phyloP scores from a whole-genome alignment of 768 basidiomycete genomes.

The Auricularia sp. region DNA sequence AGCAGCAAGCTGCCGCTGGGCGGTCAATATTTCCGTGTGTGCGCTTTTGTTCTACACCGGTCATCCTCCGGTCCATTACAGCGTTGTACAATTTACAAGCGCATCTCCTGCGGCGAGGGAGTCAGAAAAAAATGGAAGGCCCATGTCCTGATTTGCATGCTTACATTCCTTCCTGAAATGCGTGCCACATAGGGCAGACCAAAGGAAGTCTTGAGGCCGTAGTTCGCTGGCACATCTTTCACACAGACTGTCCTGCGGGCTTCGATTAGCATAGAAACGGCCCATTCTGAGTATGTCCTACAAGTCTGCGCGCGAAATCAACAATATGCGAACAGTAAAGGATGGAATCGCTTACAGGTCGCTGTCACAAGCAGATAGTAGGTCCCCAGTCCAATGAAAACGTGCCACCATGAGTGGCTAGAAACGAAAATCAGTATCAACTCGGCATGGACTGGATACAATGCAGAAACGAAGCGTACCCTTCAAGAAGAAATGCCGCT shows the following conservation, averaged over 20 bases:
- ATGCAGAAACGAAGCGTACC: slow-evolving; percentile 14
- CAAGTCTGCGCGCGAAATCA: not conserved
- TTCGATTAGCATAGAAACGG: not conserved
- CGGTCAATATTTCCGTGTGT: no score
- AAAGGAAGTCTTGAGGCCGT: not conserved
- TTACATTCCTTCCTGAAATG: not conserved
- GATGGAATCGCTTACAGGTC: slow-evolving; percentile 13
- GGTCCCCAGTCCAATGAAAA: slow-evolving; percentile 38
- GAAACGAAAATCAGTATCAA: not conserved
- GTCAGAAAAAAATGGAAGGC: no score
- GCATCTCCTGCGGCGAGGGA: no score
- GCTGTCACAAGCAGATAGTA: slow-evolving; percentile 5
- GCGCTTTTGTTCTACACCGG: no score
- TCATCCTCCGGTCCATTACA: no score
- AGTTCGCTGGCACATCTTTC: slow-evolving; percentile 32
- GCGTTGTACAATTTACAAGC: no score
- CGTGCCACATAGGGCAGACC: not conserved
- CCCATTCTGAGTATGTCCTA: not conserved
- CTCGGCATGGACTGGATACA: not conserved
- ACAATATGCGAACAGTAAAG: not conserved
- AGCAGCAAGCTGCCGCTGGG: no score
- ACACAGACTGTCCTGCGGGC: slow-evolving; percentile 42
- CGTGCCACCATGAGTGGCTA: slow-evolving; percentile 70
- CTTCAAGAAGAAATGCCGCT: slow-evolving; percentile 54
- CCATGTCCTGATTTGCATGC: no score